Base-by-base conservation (phyloP, 1,139 yeast species). In the Kazachstania sp. region DNA sequence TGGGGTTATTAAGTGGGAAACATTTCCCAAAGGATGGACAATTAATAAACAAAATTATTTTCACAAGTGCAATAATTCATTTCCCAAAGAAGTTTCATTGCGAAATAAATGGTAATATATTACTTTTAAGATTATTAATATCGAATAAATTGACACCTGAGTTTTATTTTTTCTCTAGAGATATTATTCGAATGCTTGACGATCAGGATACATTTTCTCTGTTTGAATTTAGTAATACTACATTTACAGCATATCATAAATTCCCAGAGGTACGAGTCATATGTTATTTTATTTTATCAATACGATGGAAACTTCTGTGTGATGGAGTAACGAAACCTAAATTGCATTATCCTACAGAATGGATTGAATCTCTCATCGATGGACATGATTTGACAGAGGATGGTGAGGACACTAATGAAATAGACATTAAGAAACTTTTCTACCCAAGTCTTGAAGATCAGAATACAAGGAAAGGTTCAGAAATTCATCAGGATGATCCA, bases 1-100 rank as follows among this genome's bases (percentile, higher is more conserved):
- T 61, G 19, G 56, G 56, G 23, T 39, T 57, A 13, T 49, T 64
- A 4, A 61, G 61, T 30, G 65, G 65, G 38, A 60, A 58, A 2
- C 53, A 47, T 18, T 49, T 58, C 6, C 64, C 65, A 7, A 48
- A 44, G 9, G 51, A 52, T 26, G 56, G 53, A 7, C 64, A 56
- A 40, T 41, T 60, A 16, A 51, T 50, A 26, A 51, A 52, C 23
- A 56, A 59, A 41, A 48, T 58, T 15, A 46, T 56, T 11, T 50
- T 46, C 16, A 42, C 51, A 6, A 49, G 59, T 43, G 23, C 41
- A n/a, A 47, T 44, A 28, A 51, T 55, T 12, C 40, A 51, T 7
- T 55, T 57, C 43, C 42, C 47, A 13, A 19, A 39, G 11, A 31
- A 42, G 7, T 58, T 55, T 44, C 51, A 53, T 20, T 29, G 37